Conservation (phyloP, 306 rosid genomes). For the Albizia julibrissin region DNA sequence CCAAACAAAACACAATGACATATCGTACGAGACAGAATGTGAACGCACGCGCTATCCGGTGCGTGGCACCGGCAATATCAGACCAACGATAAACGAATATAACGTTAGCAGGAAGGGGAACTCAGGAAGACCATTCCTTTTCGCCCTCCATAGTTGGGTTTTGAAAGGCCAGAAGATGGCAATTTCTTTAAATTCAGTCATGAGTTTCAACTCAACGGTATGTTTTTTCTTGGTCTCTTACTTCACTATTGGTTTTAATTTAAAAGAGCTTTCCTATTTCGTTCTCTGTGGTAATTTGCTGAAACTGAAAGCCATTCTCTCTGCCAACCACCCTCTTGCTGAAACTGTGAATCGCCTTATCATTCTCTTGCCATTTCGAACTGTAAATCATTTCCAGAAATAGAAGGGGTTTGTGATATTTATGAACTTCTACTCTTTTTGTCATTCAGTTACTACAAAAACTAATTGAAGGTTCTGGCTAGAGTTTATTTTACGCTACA, state of each 20-base stretch:
- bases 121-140: slow-evolving; percentile 7
- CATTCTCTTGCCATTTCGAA: background rate
- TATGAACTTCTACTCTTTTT: background rate
- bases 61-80: slow-evolving; percentile 13
- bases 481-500: background rate
- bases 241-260: background rate
- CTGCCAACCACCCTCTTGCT: background rate
- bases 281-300: background rate
- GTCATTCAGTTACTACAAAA: background rate
- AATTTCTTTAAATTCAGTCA: slow-evolving; percentile 46
- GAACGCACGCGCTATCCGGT: background rate
- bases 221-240: background rate
- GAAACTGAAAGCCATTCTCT: background rate
- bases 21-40: background rate
- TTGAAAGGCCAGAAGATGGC: slow-evolving; percentile 49
- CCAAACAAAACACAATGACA: background rate
- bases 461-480: background rate
- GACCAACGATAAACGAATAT: background rate
- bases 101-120: background rate
- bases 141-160: slow-evolving; percentile 44
- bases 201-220: slow-evolving; percentile 62
- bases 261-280: background rate
- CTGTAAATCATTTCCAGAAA: background rate
- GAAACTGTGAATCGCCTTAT: background rate
- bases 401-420: background rate